Base-by-base conservation (phyloP, 176 grass and related monocot species). In the Lolium rigidum region DNA sequence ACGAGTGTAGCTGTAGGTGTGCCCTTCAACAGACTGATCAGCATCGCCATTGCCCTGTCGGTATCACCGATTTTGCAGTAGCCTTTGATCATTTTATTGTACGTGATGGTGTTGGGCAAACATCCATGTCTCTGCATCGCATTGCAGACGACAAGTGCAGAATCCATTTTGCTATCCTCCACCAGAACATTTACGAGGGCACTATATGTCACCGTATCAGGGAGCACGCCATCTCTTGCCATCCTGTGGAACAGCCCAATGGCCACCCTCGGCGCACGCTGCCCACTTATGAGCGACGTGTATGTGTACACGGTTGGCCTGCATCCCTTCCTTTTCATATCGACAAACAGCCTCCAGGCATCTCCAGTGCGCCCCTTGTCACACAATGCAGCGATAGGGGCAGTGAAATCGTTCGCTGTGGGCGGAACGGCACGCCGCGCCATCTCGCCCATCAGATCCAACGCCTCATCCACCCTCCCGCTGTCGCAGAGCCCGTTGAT, bases 211-310 rank as follows among this genome's bases (percentile, higher is more conserved):
- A 88, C 70, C 6, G 63, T 89, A 83, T 83, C 82, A 24, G 85
- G 79, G 54, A 89, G 24, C 47, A 86, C n/a, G 61, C 75, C 89
- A 82, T 81, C 82, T 85, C 70, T 89, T 48, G 76, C 35, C 92
- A 94, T 94, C 28, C 87, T 88, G 75, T 93, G 77, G 86, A 93
- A 93, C 82, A 94, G 86, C 20, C 87, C 85, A 64, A 93, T 70
- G 59, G 86, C 83, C 73, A 92, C 28, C 52, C 85, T 87, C 38
- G 87, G 82, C 75, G 84, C 85, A 69, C 71, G 81, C 17, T 87
- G 31, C 60, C 85, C 90, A 48, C 88, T 73, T 17, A 92, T 91
- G 73, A 94, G 82, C 48, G 92, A 85, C 13, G 89, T 91, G 80
- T 80, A 80, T 61, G 59, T 90, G 37, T 89, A 87, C 15, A 87